Percentiles rank a stretch among this genome's conserved stretches.
Evolutionary conservation across 768 basidiomycete genomes (phyloP).

Genomic region (Termitomyces sp.): DNA sequence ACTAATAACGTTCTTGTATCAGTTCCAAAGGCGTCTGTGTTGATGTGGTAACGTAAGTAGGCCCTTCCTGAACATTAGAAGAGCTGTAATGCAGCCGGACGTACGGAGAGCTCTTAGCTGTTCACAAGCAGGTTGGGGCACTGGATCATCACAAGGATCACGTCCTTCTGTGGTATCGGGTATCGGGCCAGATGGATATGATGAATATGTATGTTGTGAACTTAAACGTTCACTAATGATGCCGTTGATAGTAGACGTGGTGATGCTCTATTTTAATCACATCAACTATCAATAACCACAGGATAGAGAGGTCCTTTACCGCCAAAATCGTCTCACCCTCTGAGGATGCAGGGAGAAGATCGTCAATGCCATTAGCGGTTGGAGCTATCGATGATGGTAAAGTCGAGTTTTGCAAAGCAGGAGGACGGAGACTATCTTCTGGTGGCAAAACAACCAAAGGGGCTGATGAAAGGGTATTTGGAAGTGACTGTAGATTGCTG

Average conservation of each 20-base stretch:
- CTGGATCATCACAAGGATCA: not conserved
- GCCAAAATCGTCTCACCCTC: not conserved
- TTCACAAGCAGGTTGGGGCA: not conserved
- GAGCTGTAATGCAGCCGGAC: not conserved
- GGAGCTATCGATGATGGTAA: not conserved
- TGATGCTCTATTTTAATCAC: not conserved
- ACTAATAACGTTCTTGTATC: slow-evolving; percentile 10
- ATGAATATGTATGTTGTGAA: not conserved
- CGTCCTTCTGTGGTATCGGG: not conserved
- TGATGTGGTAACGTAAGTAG: not conserved
- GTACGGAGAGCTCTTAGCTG: not conserved
- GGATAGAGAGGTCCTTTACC: not conserved
- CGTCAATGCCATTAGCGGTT: not conserved
- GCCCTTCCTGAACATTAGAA: not conserved
- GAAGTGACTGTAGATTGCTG: not conserved
- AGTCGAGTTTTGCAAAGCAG: not conserved
- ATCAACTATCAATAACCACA: not conserved
- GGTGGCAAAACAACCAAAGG: not conserved
- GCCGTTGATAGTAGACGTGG: not conserved
- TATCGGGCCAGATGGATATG: not conserved
- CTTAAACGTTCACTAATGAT: not conserved
- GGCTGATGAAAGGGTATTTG: not conserved
- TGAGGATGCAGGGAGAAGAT: not conserved
- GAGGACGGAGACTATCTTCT: no score
- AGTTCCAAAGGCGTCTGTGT: slow-evolving; percentile 16